Conservation (phyloP, 805 yeast species). For the Scheffersomyces spartinae region DNA sequence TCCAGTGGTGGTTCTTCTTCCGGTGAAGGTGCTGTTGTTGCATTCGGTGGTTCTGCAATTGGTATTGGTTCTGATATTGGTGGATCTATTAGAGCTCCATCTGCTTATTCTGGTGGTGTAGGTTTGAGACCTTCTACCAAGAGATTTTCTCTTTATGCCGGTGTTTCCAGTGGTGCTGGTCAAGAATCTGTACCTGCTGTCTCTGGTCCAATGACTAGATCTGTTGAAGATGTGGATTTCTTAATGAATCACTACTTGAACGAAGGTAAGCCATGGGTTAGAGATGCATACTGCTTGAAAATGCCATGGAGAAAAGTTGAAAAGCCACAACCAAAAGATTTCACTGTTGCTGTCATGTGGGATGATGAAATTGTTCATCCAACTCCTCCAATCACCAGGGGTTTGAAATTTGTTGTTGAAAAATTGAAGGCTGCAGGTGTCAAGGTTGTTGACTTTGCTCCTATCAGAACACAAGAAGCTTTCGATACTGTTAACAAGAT, state of each 20-base stretch:
- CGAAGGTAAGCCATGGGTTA: too few relatives aligned
- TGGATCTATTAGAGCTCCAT: constrained; percentile 33
- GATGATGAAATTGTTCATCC: constrained; percentile 38
- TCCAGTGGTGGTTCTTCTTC: constrained; percentile 34
- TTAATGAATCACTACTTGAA: constrained; percentile 30
- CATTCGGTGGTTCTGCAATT: constrained; percentile 27
- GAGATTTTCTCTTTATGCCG: constrained; percentile 19
- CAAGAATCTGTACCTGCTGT: constrained; percentile 32
- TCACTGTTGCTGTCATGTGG: constrained; percentile 36
- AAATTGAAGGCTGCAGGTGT: constrained; percentile 40
- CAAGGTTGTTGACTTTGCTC: constrained; percentile 42
- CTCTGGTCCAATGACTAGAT: constrained; percentile 29
- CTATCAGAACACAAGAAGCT: constrained; percentile 47
- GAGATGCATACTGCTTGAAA: too few relatives aligned
- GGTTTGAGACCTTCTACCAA: constrained; percentile 33
- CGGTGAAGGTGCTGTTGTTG: constrained; percentile 33
- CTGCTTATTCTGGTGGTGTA: constrained; percentile 28
- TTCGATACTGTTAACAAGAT: constrained; percentile 44
- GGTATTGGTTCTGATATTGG: constrained; percentile 35
- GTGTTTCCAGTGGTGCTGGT: constrained; percentile 23
- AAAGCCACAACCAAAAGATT: constrained; percentile 16
- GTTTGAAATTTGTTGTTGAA: constrained; percentile 20
- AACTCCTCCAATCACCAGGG: constrained; percentile 44
- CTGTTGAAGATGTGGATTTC: constrained; percentile 28
- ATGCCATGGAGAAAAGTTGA: constrained; percentile 22